Evolutionary conservation across 108 stramenopile species (phyloP).

Genomic region (Fragilaria crotonensis): DNA sequence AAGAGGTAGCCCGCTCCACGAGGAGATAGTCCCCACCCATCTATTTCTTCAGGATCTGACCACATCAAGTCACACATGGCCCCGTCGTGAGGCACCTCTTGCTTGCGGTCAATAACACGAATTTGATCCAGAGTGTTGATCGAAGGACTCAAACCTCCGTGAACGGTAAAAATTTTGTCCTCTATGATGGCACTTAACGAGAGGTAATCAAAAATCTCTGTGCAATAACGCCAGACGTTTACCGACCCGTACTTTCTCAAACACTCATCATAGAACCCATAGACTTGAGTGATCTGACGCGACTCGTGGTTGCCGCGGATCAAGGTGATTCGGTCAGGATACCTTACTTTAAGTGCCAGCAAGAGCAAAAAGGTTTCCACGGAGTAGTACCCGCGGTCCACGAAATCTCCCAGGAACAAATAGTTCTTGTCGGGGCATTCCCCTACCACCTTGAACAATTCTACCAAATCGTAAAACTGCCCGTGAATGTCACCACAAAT

Average conservation of each 20-base stretch:
- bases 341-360: slow-evolving; percentile 82
- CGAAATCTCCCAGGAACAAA: slow-evolving; percentile 92
- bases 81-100: slow-evolving; percentile 92
- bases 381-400: slow-evolving; percentile 89
- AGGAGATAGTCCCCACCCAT: slow-evolving; percentile 54
- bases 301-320: slow-evolving; percentile 93
- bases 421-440: slow-evolving; percentile 82
- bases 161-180: slow-evolving; percentile 80
- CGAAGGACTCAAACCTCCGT: slow-evolving; percentile 85
- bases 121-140: slow-evolving; percentile 86
- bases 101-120: slow-evolving; percentile 73
- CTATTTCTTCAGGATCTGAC: slow-evolving; percentile 78
- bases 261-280: slow-evolving; percentile 93
- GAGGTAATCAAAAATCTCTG: slow-evolving; percentile 85
- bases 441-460: slow-evolving; percentile 79
- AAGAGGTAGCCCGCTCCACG: slow-evolving; percentile 93
- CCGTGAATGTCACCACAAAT: slow-evolving; percentile 91
- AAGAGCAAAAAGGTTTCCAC: slow-evolving; percentile 91
- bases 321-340: slow-evolving; percentile 81
- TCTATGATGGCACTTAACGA: slow-evolving; percentile 82
- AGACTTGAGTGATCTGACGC: slow-evolving; percentile 90
- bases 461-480: slow-evolving; percentile 90
- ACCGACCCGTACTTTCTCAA: slow-evolving; percentile 80
- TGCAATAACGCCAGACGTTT: slow-evolving; percentile 83
- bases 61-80: slow-evolving; percentile 88